Evolutionary conservation across 192 early-diverging fungal species (phyloP).

Genomic region (Entophlyctis luteolus): DNA sequence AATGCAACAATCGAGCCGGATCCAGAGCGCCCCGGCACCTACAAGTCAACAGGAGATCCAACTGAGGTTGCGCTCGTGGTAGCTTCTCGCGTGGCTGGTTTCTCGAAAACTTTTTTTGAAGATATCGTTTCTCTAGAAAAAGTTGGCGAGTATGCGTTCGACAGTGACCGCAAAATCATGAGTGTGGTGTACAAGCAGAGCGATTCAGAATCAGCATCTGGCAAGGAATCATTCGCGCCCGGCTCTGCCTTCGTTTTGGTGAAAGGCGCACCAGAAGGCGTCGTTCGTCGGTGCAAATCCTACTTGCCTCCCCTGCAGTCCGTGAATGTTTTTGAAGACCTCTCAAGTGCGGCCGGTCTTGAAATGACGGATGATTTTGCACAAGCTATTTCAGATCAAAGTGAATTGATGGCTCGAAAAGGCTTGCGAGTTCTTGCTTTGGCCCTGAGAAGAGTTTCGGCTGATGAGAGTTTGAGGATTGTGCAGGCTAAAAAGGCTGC

Average conservation of each 20-base stretch:
- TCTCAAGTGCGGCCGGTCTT: conserved; percentile 1
- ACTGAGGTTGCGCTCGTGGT: conserved; percentile 92
- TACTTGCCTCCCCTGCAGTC: conserved; percentile 44
- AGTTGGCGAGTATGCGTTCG: conserved; percentile 82
- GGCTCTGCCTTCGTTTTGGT: conserved; percentile 58
- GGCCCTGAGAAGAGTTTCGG: conserved; percentile 64
- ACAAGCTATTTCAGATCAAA: conserved; percentile 57
- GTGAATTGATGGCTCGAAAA: conserved; percentile 70
- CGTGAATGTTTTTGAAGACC: conserved; percentile 20
- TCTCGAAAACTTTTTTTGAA: conserved; percentile 60
- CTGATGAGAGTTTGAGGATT: conserved; percentile 53
- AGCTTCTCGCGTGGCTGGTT: conserved; percentile 78
- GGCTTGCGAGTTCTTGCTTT: conserved; percentile 89
- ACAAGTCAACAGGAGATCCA: conserved; percentile 69
- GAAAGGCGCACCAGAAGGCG: conserved; percentile 92
- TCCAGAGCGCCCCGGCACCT: conserved; percentile 56
- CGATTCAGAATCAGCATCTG: not conserved
- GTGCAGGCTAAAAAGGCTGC: conserved; percentile 50
- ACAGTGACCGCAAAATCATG: conserved; percentile 94
- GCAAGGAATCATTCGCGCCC: conserved; percentile 21
- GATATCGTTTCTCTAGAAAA: conserved; percentile 59
- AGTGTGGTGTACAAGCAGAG: conserved; percentile 62
- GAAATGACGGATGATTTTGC: conserved; percentile 61
- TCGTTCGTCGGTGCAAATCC: conserved; percentile 67
- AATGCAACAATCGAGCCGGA: conserved; percentile 71